Conservation (phyloP, 1,284 basidiomycete genomes). For the Retiboletus flavoniger region DNA sequence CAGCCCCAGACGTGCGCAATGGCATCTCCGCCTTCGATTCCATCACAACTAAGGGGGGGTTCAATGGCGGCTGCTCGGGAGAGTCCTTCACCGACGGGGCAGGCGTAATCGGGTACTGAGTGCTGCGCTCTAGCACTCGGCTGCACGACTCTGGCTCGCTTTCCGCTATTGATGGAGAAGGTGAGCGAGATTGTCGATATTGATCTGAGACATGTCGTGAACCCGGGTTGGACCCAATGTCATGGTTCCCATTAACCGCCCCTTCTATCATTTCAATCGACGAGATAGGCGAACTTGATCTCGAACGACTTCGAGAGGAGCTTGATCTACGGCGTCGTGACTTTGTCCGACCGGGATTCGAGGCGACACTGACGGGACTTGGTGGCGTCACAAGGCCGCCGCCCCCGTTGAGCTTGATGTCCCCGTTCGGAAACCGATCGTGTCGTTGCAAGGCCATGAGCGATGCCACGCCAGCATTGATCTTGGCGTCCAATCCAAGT, state of each 20-base stretch:
- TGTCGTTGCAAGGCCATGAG: conserved; percentile 40
- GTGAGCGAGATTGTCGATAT: conserved; percentile 35
- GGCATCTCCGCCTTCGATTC: conserved; percentile 16
- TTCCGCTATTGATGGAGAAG: conserved; percentile 40
- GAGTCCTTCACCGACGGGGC: conserved; percentile 45
- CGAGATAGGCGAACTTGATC: conserved; percentile 35
- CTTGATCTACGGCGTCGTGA: conserved; percentile 36
- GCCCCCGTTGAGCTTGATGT: conserved; percentile 38
- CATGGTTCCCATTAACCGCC: conserved; percentile 20
- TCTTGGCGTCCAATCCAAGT: conserved; percentile 42
- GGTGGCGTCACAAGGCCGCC: conserved; percentile 68
- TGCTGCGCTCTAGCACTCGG: conserved; percentile 20
- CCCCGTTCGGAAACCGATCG: conserved; percentile 36
- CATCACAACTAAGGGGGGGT: conserved; percentile 8
- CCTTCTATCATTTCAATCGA: conserved; percentile 38
- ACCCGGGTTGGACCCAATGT: conserved; percentile 19
- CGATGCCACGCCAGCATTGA: conserved; percentile 48
- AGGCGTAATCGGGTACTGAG: conserved; percentile 44
- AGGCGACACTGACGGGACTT: conserved; percentile 65
- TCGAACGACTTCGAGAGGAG: conserved; percentile 30
- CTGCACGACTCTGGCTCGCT: conserved; percentile 40
- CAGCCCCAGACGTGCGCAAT: conserved; percentile 25
- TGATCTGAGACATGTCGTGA: conserved; percentile 33
- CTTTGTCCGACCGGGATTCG: conserved; percentile 49
- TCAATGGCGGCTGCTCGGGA: conserved; percentile 24